These are phyloP conservation scores for Fusarium armeniacum DNA, from an alignment of 2,329 filamentous ascomycete species.

Conservation along the genomic window DNA sequence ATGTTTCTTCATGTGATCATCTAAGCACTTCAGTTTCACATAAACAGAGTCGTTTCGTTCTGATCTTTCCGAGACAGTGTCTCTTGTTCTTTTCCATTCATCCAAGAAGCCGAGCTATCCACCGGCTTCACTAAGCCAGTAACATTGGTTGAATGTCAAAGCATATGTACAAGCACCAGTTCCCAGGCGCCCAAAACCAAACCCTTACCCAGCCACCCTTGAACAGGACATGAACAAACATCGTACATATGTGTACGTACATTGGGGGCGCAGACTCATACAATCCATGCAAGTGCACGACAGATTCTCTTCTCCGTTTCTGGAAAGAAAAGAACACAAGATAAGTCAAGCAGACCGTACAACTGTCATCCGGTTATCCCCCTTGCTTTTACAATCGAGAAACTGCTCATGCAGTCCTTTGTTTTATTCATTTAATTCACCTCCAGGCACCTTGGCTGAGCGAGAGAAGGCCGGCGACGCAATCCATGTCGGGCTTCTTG, in stretches of 20 bases:
- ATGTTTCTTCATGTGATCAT: background rate
- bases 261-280: conserved; percentile 33
- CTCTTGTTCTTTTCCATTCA: conserved; percentile 34
- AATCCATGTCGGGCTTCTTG: conserved; percentile 86
- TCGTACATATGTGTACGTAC: conserved; percentile 35
- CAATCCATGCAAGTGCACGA: conserved; percentile 29
- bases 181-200: conserved; percentile 32
- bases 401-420: conserved; percentile 13
- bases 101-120: conserved; percentile 33
- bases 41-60: conserved; percentile 4
- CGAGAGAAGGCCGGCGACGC: conserved; percentile 88
- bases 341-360: conserved; percentile 29
- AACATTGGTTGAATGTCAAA: conserved; percentile 37
- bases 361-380: conserved; percentile 33
- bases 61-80: conserved; percentile 18
- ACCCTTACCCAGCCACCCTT: conserved; percentile 26
- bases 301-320: conserved; percentile 32
- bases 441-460: conserved; percentile 94
- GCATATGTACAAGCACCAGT: conserved; percentile 47
- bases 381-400: conserved; percentile 24
- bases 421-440: conserved; percentile 50
- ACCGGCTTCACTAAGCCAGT: conserved; percentile 27
- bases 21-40: conserved; percentile 1
- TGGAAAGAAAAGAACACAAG: conserved; percentile 30
- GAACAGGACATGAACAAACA: conserved; percentile 41